Percentiles rank a stretch among this genome's conserved stretches.
Evolutionary conservation across 2,329 filamentous ascomycete species (phyloP).

Genomic region (Clarireedia hainanense): DNA sequence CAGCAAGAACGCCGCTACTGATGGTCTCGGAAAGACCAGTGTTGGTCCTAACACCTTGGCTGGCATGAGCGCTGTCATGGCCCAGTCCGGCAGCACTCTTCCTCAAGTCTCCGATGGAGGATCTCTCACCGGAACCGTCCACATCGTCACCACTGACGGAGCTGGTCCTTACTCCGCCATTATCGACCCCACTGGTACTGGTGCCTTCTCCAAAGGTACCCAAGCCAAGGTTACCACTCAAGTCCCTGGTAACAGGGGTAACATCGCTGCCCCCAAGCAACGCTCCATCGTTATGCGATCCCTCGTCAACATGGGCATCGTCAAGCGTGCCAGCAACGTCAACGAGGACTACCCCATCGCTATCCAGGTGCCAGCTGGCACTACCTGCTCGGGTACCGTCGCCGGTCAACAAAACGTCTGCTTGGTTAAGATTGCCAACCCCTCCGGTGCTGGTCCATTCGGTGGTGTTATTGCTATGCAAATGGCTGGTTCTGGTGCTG

Average conservation of each 20-base stretch:
- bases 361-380: conserved; percentile 36
- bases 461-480: conserved; percentile 53
- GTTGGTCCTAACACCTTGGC: conserved; percentile 45
- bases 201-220: conserved; percentile 37
- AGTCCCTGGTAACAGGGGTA: conserved; percentile 38
- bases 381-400: conserved; percentile 51
- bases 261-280: conserved; percentile 27
- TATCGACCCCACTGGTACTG: conserved; percentile 55
- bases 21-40: conserved; percentile 51
- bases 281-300: conserved; percentile 19
- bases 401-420: conserved; percentile 53
- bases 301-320: conserved; percentile 23
- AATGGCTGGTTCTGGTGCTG: conserved; percentile 26
- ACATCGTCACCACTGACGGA: conserved; percentile 61
- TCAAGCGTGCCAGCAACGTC: conserved; percentile 28
- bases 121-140: conserved; percentile 51
- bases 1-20: conserved; percentile 44
- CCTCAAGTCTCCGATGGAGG: conserved; percentile 54
- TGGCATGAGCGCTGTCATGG: conserved; percentile 50
- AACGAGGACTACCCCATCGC: conserved; percentile 37
- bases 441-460: conserved; percentile 52
- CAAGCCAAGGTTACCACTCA: conserved; percentile 47
- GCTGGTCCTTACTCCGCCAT: conserved; percentile 50
- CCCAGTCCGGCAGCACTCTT: conserved; percentile 44
- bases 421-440: conserved; percentile 56